Evolutionary conservation across 768 basidiomycete species (phyloP).

Genomic region (Panaeolus papilionaceus): DNA sequence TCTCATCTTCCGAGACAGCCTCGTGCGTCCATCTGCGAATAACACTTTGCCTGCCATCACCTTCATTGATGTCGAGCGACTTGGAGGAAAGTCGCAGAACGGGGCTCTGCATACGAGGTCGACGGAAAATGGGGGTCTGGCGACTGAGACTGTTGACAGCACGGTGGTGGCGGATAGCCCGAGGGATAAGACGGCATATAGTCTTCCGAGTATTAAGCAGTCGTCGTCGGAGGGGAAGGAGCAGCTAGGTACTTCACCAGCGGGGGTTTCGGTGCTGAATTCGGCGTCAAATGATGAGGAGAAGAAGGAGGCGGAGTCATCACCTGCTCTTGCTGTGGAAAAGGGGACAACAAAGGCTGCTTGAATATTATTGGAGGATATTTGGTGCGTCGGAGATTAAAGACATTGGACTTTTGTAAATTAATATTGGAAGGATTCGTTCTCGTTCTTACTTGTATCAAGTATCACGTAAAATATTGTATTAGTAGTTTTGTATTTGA

Average conservation of each 20-base stretch:
- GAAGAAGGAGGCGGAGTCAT: background rate
- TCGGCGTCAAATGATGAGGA: background rate
- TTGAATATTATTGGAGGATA: too few species aligned
- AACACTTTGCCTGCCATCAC: background rate
- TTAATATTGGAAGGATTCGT: too few species aligned
- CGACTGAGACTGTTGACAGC: background rate
- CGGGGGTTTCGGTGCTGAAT: background rate
- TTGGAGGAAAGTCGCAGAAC: background rate
- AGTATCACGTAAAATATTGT: too few species aligned
- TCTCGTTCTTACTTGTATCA: too few species aligned
- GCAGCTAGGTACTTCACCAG: background rate
- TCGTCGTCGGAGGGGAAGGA: background rate
- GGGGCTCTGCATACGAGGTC: background rate
- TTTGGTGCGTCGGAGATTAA: too few species aligned
- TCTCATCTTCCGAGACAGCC: slow-evolving; percentile 17
- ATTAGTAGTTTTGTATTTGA: too few species aligned
- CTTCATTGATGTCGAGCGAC: background rate
- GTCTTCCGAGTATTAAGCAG: background rate
- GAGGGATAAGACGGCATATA: background rate
- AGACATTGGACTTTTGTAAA: too few species aligned
- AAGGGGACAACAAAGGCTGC: background rate
- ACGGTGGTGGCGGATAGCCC: background rate
- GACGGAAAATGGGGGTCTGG: background rate
- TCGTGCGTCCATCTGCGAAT: background rate
- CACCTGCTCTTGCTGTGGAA: background rate